Evolutionary conservation across 129 eudicot genomes (phyloP), one percentile per base, ranked within the genome.

Genomic region (Pseudognaphalium luteoalbum): DNA sequence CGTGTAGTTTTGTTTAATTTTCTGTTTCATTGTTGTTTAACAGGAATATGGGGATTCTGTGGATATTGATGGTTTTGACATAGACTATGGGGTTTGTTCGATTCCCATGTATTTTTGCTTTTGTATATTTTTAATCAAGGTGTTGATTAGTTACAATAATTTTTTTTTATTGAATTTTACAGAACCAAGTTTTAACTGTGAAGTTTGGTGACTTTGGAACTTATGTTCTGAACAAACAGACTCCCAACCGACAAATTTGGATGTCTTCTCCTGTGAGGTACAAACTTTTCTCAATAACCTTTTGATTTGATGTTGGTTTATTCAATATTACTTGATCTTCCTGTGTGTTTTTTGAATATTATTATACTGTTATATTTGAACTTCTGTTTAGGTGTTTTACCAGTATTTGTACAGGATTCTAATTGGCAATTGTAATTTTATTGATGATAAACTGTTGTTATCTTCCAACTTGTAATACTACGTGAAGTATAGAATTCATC

Each of bases 201-300:
- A 95, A 89, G 84, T 90, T 95, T n/a, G 99, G 99, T 65, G 62
- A n/a, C 73, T 73, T 86, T 78, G 99, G 99, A 72, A 95, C 99
- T 14, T 95, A 91, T 66, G 99, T 95, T 73, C 67, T 95, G 77
- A 95, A 95, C 90, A 95, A 95, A 79, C 99, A 95, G 78, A 83
- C 99, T 35, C 99, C 99, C 77, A 95, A 95, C 61, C 86, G 99
- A 73, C 99, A 95, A 78, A 91, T 89, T 71, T 95, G 97, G 99
- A 89, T 95, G 92, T 95, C 99, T 70, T 95, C 99, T 17, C 99
- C 99, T 44, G 87, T 95, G 81, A 91, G 99, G 99, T 95, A 89
- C 21, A n/a, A 66, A 81, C 68, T 32, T 59, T 54, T 30, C 39
- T 6, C 25, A 6, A 3, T 47, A 44, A 61, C 54, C 42, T 16